Base-by-base conservation (phyloP, 371 early-diverging fungal species). In the Rhizopus sp. region DNA sequence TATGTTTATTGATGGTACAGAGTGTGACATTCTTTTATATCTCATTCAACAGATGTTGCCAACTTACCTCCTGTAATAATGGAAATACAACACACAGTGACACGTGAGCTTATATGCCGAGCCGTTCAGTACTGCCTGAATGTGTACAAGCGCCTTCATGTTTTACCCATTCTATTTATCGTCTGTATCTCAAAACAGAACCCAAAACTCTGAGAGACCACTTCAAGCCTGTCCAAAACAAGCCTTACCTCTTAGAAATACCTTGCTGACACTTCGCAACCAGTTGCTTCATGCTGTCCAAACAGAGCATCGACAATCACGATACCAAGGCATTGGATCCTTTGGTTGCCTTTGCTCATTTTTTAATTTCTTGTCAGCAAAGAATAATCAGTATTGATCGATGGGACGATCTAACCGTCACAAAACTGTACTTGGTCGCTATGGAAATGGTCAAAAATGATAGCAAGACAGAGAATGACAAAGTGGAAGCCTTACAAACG, bases 381-480 rank as follows among this genome's bases (percentile, higher is more conserved):
- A 60, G 51, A 32, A 54, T 55, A 6, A 60, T 55, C 55, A 55
- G 55, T 12, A 54, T 54, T 45, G 56, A 48, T 42, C 53, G 42
- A 41, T 50, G 57, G 49, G 57, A 57, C 50, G 57, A 59, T 53
- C 59, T 53, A 52, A 59, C 53, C 23, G 15, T 54, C 35, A 55
- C 42, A 54, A 60, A 60, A 50, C 50, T 60, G 50, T 55, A 60
- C 61, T 48, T 50, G 50, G 44, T 60, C 50, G 61, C 61, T 29
- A 60, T 50, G 61, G 61, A 55, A 55, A 60, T 60, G 44, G 50
- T 50, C 50, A 54, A 54, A 54, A 55, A 60, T 16, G 54, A 53
- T 41, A 59, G 38, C 41, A 9, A 53, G 48, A n/a, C 53, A 53
- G 60, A 59, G 49, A 59, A 32, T 50, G 53, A 59, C 52, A 53